phyloP scores from a whole-genome alignment of 2,329 filamentous ascomycete species.

The Cladophialophora bantiana region DNA sequence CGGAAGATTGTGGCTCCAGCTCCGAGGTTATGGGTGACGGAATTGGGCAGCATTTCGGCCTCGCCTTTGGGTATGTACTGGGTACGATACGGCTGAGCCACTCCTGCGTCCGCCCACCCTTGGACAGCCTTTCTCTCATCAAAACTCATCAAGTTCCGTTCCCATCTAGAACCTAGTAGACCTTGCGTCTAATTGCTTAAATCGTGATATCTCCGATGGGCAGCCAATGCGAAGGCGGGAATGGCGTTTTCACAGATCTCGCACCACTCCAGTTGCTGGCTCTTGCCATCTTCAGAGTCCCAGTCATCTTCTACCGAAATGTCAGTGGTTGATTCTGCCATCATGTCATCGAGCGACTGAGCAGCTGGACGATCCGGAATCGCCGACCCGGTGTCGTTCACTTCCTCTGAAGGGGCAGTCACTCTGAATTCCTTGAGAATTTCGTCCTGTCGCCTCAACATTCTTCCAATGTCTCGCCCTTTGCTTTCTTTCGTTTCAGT shows the following conservation, averaged over 20 bases:
- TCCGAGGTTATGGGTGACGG: background rate
- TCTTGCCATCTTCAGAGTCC: constrained; percentile 34
- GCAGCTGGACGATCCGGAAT: background rate
- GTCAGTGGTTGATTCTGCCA: background rate
- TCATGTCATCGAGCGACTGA: background rate
- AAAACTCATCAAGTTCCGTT: background rate
- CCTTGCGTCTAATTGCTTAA: constrained; percentile 22
- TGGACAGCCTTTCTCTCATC: constrained; percentile 1
- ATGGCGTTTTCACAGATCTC: constrained; percentile 34
- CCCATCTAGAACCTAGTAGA: background rate
- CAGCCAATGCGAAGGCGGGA: constrained; percentile 35
- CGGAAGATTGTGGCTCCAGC: constrained; percentile 13
- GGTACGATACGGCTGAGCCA: constrained; percentile 2
- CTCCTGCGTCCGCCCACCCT: background rate
- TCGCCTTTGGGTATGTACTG: too few relatives aligned
- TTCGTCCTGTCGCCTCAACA: constrained; percentile 80
- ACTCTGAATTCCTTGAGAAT: constrained; percentile 72
- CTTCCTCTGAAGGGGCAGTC: constrained; percentile 7
- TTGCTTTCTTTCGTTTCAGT: constrained; percentile 59
- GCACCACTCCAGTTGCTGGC: constrained; percentile 32
- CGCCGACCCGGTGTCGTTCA: constrained; percentile 1
- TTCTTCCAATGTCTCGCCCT: constrained; percentile 79
- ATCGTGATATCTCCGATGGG: constrained; percentile 38
- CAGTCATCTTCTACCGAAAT: constrained; percentile 24
- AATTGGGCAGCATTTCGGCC: constrained; percentile 7